Base-by-base conservation (phyloP, 352 stramenopile species). In the Phytophthora pluvialis region DNA sequence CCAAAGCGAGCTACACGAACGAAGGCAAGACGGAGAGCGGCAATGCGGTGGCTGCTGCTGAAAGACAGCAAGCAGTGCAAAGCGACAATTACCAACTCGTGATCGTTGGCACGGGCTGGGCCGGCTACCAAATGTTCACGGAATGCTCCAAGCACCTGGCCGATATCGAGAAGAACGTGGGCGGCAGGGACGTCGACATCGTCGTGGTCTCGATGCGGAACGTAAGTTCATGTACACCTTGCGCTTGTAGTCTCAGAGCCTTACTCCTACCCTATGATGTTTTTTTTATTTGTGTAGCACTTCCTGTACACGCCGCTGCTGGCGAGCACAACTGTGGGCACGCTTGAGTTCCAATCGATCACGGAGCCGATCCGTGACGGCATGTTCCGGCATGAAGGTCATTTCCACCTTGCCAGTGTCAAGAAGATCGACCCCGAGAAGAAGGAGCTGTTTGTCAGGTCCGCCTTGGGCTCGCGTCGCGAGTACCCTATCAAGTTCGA, bases 301-400 rank as follows among this genome's bases (percentile, higher is more conserved):
- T 99, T 99, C 72, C 64, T 99, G 46, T 99, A 99, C 83, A 99
- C 97, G 25, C 97, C 97, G n/a, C 72, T 99, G 51, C 79, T 99
- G 5, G 94, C 97, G 5, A 97, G 80, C 35, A 98, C 95, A 32
- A 97, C 96, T 2, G 90, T 97, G 8, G 92, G 83, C 0, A 99
- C 97, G 21, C 81, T 99, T 26, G 97, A 99, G 80, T 99, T 99
- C 78, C 92, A 97, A 8, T 95, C 84, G 32, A 98, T 99, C 66
- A 91, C 98, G 66, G 97, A 99, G 74, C 96, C 96, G 11, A 80
- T 99, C 28, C 90, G 97, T 4, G 97, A 91, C 52, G 82, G 67
- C 33, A 77, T 76, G 39, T 88, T 91, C 62, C 80, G 83, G 31
- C 65, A 88, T 63, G 72, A 92, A 70, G 71, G 86, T 57, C 67